Evolutionary conservation across 2,329 filamentous ascomycete genomes (phyloP).

Genomic region (Diaporthe citrichinensis): DNA sequence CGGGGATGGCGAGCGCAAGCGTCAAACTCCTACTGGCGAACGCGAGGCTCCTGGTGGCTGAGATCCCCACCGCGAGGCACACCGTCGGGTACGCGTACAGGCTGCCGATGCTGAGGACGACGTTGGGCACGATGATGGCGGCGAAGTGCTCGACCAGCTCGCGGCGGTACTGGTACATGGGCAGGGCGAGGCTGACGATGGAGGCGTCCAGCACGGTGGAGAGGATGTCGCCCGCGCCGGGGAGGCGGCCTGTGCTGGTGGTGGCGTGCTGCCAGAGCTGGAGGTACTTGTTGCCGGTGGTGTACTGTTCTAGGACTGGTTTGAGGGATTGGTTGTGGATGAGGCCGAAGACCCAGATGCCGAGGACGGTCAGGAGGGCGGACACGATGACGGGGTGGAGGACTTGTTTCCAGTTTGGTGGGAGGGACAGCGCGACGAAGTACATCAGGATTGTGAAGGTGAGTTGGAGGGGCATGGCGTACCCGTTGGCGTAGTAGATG

Average conservation of each 20-base stretch:
- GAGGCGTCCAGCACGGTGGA: constrained; percentile 68
- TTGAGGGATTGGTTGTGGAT: constrained; percentile 55
- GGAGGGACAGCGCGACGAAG: constrained; percentile 63
- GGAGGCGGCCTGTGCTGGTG: constrained; percentile 47
- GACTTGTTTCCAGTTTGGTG: constrained; percentile 63
- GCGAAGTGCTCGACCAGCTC: constrained; percentile 68
- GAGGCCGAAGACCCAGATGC: constrained; percentile 67
- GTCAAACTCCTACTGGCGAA: constrained; percentile 71
- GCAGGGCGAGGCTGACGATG: constrained; percentile 71
- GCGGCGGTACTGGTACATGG: constrained; percentile 72
- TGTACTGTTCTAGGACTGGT: constrained; percentile 61
- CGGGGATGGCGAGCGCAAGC: constrained; percentile 71
- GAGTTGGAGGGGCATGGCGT: constrained; percentile 65
- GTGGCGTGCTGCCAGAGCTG: constrained; percentile 60
- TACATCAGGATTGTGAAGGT: constrained; percentile 66
- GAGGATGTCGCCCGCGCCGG: constrained; percentile 71
- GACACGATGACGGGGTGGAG: constrained; percentile 72
- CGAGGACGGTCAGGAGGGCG: constrained; percentile 65
- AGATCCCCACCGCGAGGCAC: constrained; percentile 69
- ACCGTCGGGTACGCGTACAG: constrained; percentile 71
- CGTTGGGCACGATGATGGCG: constrained; percentile 67
- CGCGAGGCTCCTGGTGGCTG: constrained; percentile 64
- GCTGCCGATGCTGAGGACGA: constrained; percentile 65
- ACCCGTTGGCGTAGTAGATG: constrained; percentile 66
- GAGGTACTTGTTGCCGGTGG: constrained; percentile 67